phyloP scores from a whole-genome alignment of 495 filamentous ascomycete genomes.

The Eremomyces bilateralis region DNA sequence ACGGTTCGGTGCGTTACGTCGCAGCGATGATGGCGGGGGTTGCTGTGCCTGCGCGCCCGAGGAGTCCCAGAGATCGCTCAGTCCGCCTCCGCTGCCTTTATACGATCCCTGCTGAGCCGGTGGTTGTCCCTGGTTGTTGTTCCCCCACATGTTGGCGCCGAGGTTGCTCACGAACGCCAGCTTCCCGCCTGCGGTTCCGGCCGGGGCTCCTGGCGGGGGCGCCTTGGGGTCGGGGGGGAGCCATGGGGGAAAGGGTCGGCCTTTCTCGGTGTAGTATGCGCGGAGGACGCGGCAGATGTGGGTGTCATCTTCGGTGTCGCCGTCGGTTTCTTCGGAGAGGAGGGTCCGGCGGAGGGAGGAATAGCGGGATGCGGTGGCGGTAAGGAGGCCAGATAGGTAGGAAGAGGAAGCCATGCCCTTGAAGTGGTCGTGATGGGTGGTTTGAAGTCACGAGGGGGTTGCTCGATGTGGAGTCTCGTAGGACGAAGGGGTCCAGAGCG shows the following conservation, averaged over 20 bases:
- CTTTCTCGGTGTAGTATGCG: conserved; percentile 81
- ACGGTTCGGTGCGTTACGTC: conserved; percentile 18
- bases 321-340: conserved; percentile 54
- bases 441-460: no score
- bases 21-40: conserved; percentile 29
- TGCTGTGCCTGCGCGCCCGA: conserved; percentile 23
- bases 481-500: no score
- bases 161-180: conserved; percentile 20
- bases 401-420: conserved; percentile 67
- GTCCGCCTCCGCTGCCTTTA: conserved; percentile 24
- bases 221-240: conserved; percentile 70
- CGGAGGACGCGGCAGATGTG: conserved; percentile 91
- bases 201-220: conserved; percentile 32
- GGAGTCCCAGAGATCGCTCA: conserved; percentile 76
- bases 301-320: conserved; percentile 84
- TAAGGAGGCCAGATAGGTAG: conserved; percentile 61
- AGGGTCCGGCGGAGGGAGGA: conserved; percentile 60
- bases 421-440: no score
- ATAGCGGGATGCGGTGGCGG: conserved; percentile 57
- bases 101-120: conserved; percentile 13
- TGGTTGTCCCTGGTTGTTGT: no score
- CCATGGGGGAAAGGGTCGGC: conserved; percentile 65
- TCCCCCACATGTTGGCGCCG: conserved; percentile 9
- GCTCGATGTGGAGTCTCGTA: no score
- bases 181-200: conserved; percentile 22